Conservation (phyloP, 768 basidiomycete species). For the Ramaria rubella region DNA sequence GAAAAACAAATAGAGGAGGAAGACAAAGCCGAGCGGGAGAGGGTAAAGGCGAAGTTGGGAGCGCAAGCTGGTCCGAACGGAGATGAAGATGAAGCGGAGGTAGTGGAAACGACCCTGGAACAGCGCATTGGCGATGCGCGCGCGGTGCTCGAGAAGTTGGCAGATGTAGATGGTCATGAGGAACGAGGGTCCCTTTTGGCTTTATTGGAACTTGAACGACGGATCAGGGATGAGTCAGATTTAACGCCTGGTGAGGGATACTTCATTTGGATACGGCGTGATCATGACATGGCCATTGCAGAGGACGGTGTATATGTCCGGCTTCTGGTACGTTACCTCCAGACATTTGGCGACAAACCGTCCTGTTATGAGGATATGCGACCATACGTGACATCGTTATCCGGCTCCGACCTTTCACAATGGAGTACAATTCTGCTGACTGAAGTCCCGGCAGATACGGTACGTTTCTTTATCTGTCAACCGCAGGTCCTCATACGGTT, state of each 20-base stretch:
- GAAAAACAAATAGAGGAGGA: slow-evolving; percentile 13
- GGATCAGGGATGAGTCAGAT: slow-evolving; percentile 35
- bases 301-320: slow-evolving; percentile 18
- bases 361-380: slow-evolving; percentile 85
- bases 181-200: slow-evolving; percentile 74
- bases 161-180: slow-evolving; percentile 55
- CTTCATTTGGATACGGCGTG: slow-evolving; percentile 2
- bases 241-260: slow-evolving; percentile 30
- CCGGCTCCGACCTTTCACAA: slow-evolving; percentile 38
- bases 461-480: slow-evolving; percentile 25
- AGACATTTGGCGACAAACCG: slow-evolving; percentile 67
- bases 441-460: slow-evolving; percentile 41
- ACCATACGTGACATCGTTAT: slow-evolving; percentile 48
- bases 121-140: slow-evolving; percentile 24
- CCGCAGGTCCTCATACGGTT: background rate
- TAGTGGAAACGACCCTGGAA: slow-evolving; percentile 34
- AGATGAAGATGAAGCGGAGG: slow-evolving; percentile 33
- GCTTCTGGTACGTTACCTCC: slow-evolving; percentile 63
- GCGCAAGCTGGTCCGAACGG: slow-evolving; percentile 13
- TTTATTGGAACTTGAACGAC: slow-evolving; percentile 67
- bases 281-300: slow-evolving; percentile 16
- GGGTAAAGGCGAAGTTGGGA: background rate
- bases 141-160: slow-evolving; percentile 49
- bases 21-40: slow-evolving; percentile 11
- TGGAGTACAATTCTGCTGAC: slow-evolving; percentile 50